These are phyloP conservation scores for Fusarium coffeatum DNA, from an alignment of 2,329 filamentous ascomycete species.

Conservation along the genomic window DNA sequence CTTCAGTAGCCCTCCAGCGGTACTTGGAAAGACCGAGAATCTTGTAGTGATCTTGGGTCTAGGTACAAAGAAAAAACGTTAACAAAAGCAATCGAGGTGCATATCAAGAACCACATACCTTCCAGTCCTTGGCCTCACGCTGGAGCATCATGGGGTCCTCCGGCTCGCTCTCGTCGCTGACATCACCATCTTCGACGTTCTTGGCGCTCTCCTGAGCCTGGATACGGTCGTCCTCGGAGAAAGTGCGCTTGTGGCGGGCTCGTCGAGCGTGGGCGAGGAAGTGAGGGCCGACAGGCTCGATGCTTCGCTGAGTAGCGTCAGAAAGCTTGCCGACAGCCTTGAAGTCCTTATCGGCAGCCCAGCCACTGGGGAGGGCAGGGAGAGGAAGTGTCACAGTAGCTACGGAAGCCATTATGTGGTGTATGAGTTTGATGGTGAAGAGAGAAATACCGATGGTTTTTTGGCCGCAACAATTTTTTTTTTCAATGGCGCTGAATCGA, in stretches of 20 bases:
- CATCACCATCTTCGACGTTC: constrained; percentile 92
- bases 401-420: constrained; percentile 70
- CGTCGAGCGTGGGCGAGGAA: constrained; percentile 97
- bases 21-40: constrained; percentile 93
- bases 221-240: constrained; percentile 98
- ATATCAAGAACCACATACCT: constrained; percentile 67
- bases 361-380: constrained; percentile 81
- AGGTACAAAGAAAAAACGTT: not conserved
- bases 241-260: constrained; percentile 95
- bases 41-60: constrained; percentile 98
- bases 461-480: constrained; percentile 27
- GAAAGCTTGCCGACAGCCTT: constrained; percentile 83
- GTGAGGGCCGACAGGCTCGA: constrained; percentile 96
- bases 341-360: constrained; percentile 92
- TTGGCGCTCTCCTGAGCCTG: constrained; percentile 95
- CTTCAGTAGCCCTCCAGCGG: constrained; percentile 91
- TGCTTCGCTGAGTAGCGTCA: constrained; percentile 81
- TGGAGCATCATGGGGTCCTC: constrained; percentile 94
- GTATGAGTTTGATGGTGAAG: constrained; percentile 36
- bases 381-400: constrained; percentile 73
- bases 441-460: constrained; percentile 33
- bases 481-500: constrained; percentile 24
- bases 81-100: not conserved
- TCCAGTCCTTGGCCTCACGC: constrained; percentile 99
- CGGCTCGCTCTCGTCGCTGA: constrained; percentile 89